These are phyloP conservation scores for Pestalotiopsis sp. DNA, from an alignment of 2,329 filamentous ascomycete species.

Conservation along the genomic window DNA sequence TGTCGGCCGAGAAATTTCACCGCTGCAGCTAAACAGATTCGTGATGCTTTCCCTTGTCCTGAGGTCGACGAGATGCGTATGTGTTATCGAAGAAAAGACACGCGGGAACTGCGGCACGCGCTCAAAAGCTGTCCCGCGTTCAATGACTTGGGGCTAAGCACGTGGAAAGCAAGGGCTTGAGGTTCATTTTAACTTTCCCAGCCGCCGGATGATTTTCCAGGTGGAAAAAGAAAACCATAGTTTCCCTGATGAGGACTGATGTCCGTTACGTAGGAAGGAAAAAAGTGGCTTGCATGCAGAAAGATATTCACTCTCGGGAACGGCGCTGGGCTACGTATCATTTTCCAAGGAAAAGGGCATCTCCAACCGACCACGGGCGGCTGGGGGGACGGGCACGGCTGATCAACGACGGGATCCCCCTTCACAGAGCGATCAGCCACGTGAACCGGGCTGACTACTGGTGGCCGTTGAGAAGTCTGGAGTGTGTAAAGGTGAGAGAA, in stretches of 20 bases:
- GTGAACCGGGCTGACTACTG: conserved; percentile 6
- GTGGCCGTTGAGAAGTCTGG: conserved; percentile 1
- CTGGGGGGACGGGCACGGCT: not conserved
- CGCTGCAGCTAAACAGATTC: too few species aligned
- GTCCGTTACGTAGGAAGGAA: not conserved
- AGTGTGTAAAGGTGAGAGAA: not conserved
- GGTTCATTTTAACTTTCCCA: conserved; percentile 10
- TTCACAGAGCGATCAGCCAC: conserved; percentile 8
- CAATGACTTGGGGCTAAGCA: not conserved
- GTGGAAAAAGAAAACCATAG: not conserved
- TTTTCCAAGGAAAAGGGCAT: conserved; percentile 8
- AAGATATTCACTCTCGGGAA: not conserved
- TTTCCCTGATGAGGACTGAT: not conserved
- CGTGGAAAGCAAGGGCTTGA: not conserved
- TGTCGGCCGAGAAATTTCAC: too few species aligned
- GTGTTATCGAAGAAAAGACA: not conserved
- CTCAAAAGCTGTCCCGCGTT: not conserved
- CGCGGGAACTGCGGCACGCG: not conserved
- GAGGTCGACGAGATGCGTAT: not conserved
- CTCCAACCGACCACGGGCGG: conserved; percentile 1
- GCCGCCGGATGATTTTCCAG: not conserved
- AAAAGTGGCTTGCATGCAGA: not conserved
- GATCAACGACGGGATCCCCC: not conserved
- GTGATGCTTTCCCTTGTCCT: not conserved
- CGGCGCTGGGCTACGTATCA: not conserved